These are phyloP conservation scores for Coprinopsis sp. DNA, from an alignment of 768 basidiomycete genomes.

Conservation along the genomic window DNA sequence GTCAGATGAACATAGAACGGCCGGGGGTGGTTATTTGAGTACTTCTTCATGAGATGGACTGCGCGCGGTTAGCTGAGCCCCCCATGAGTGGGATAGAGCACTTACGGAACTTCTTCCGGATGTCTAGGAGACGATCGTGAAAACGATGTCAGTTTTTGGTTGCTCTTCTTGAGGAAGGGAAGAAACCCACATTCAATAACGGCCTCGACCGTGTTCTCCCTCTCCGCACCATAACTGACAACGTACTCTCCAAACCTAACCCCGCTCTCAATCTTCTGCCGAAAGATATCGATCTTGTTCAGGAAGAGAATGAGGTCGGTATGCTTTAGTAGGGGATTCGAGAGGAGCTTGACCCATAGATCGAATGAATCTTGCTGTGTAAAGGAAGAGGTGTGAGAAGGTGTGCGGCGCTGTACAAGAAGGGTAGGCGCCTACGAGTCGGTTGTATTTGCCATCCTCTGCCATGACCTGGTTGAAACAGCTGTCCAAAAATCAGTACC, in stretches of 20 bases:
- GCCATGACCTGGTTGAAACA: slow-evolving; percentile 66
- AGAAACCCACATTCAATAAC: slow-evolving; percentile 55
- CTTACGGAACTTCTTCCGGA: slow-evolving; percentile 37
- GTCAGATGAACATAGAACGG: slow-evolving; percentile 66
- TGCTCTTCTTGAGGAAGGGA: slow-evolving; percentile 47
- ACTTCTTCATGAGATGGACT: slow-evolving; percentile 42
- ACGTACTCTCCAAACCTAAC: slow-evolving; percentile 64
- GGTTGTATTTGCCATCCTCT: slow-evolving; percentile 60
- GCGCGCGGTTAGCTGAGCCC: not conserved
- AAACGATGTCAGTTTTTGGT: slow-evolving; percentile 15
- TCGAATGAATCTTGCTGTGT: slow-evolving; percentile 70
- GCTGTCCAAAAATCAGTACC: too few relatives aligned
- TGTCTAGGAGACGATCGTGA: slow-evolving; percentile 5
- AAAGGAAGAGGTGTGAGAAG: not conserved
- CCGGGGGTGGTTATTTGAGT: slow-evolving; percentile 38
- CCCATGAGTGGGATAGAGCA: slow-evolving; percentile 6
- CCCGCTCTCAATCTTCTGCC: slow-evolving; percentile 59
- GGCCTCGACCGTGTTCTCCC: slow-evolving; percentile 66
- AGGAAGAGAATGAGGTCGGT: slow-evolving; percentile 78
- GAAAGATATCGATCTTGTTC: slow-evolving; percentile 78
- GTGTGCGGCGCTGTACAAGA: not conserved
- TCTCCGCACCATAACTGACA: slow-evolving; percentile 63
- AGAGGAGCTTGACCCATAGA: slow-evolving; percentile 70
- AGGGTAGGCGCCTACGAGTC: slow-evolving; percentile 39
- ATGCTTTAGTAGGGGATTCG: slow-evolving; percentile 63